Conservation (phyloP, 2,329 filamentous ascomycete genomes). For the Paraconiothyrium sp. region DNA sequence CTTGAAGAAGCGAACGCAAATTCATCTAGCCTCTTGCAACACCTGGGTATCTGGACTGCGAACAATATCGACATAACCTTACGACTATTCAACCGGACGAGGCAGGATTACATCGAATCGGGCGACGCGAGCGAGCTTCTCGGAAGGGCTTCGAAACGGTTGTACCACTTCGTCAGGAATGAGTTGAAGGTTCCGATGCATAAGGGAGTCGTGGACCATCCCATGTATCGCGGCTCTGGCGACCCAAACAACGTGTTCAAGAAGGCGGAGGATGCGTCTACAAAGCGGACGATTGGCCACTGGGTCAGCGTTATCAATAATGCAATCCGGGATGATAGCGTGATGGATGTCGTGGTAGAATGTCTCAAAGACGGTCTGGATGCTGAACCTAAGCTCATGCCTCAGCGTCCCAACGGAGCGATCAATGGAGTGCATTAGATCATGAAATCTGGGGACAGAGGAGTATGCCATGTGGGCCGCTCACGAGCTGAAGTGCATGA, state of each 20-base stretch:
- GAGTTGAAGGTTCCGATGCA: constrained; percentile 24
- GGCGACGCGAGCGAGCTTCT: constrained; percentile 18
- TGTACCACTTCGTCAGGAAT: constrained; percentile 20
- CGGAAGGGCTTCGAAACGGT: constrained; percentile 13
- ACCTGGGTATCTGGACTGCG: constrained; percentile 7
- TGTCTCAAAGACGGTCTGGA: constrained; percentile 19
- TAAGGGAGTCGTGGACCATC: constrained; percentile 23
- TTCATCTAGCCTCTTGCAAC: neutral
- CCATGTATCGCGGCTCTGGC: constrained; percentile 6
- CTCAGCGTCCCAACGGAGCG: neutral
- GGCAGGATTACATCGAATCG: constrained; percentile 13
- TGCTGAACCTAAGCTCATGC: constrained; percentile 8
- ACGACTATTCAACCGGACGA: constrained; percentile 12
- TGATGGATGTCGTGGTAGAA: constrained; percentile 23
- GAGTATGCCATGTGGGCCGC: neutral
- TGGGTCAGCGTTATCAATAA: constrained; percentile 24
- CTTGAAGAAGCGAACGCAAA: constrained; percentile 6
- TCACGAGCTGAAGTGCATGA: neutral
- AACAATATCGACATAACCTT: neutral
- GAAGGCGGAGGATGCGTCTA: neutral
- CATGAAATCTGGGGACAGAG: neutral
- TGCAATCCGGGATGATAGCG: constrained; percentile 17
- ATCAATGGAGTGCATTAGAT: neutral
- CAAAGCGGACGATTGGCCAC: constrained; percentile 22
- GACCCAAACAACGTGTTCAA: neutral